These are phyloP conservation scores for Carex myosuroides DNA, from an alignment of 176 grass and related monocot species.

Conservation along the genomic window DNA sequence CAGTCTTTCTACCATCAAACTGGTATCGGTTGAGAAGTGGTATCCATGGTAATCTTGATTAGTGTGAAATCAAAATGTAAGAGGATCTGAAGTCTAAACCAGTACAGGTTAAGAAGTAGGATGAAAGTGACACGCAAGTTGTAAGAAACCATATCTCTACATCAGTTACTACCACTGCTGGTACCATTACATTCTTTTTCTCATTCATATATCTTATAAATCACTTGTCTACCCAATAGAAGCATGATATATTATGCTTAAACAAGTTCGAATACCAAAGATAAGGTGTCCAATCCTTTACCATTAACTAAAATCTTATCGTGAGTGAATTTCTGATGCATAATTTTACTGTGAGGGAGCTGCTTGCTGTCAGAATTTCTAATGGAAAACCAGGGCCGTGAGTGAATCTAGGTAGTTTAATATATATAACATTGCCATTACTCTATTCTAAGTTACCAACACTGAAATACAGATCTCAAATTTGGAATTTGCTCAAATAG, in stretches of 20 bases:
- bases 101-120: neutral
- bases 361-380: neutral
- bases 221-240: conserved; percentile 2
- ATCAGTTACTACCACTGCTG: neutral
- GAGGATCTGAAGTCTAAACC: neutral
- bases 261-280: neutral
- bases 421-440: neutral
- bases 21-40: neutral
- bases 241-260: neutral
- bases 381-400: neutral
- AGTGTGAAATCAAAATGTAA: neutral
- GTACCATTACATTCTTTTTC: neutral
- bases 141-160: neutral
- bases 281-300: too few species aligned
- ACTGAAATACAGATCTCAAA: neutral
- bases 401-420: neutral
- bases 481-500: neutral
- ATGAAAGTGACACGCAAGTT: neutral
- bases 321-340: too few species aligned
- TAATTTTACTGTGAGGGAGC: neutral
- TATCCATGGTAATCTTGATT: neutral
- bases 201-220: neutral
- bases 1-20: neutral
- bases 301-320: neutral
- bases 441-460: neutral